These are phyloP conservation scores for Stemphylium vesicarium DNA, from an alignment of 2,329 filamentous ascomycete genomes.

Conservation along the genomic window DNA sequence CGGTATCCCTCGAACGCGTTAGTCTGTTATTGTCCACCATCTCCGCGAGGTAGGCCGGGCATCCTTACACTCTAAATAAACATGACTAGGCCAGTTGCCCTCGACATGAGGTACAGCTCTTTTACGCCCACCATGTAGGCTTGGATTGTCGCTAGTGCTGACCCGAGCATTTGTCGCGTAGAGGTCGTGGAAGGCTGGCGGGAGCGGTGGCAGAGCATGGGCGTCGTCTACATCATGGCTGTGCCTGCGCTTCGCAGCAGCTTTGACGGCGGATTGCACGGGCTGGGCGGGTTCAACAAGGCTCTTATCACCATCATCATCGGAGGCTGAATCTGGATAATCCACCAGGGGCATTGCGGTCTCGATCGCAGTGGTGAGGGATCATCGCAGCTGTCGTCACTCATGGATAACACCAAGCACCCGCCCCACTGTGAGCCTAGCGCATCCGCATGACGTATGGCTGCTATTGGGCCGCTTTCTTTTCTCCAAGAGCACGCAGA, in stretches of 20 bases:
- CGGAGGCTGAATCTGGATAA: constrained; percentile 63
- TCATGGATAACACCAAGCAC: constrained; percentile 18
- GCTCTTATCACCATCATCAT: constrained; percentile 45
- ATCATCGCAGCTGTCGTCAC: constrained; percentile 28
- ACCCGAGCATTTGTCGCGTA: constrained; percentile 83
- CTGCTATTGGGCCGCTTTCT: constrained; percentile 17
- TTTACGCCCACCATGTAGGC: constrained; percentile 83
- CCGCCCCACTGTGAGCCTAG: constrained; percentile 26
- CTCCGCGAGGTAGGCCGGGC: constrained; percentile 1
- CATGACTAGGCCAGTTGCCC: constrained; percentile 90
- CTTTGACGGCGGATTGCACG: constrained; percentile 3
- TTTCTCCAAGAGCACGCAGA: constrained; percentile 13
- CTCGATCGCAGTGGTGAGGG: constrained; percentile 20
- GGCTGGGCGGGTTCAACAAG: constrained; percentile 14
- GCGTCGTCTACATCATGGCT: constrained; percentile 17
- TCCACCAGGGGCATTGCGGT: constrained; percentile 41
- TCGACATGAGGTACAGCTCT: constrained; percentile 81
- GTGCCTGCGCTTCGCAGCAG: constrained; percentile 42
- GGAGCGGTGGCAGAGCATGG: constrained; percentile 71
- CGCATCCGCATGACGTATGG: constrained; percentile 39
- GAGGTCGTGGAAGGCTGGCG: constrained; percentile 81
- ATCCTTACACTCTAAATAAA: constrained; percentile 90
- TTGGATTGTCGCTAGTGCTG: constrained; percentile 80
- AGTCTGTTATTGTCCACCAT: constrained; percentile 30
- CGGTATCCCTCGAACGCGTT: constrained; percentile 48